Evolutionary conservation across 768 basidiomycete genomes (phyloP).

Genomic region (Leccinum boreale): DNA sequence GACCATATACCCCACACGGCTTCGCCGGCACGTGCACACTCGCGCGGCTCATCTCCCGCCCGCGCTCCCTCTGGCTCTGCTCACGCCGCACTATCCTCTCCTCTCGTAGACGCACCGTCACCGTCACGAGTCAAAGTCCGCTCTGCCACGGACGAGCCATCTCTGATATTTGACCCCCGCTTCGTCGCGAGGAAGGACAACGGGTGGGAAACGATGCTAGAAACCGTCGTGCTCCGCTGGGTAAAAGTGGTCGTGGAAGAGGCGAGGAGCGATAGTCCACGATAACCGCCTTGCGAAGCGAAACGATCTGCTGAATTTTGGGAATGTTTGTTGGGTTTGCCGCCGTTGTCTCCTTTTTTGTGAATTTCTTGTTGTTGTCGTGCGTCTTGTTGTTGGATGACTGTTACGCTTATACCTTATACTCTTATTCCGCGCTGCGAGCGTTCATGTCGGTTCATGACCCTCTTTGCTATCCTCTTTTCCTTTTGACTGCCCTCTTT

Average conservation of each 20-base stretch:
- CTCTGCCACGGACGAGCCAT: slow-evolving; percentile 42
- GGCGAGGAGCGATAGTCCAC: slow-evolving; percentile 39
- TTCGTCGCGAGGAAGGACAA: slow-evolving; percentile 68
- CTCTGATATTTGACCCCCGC: slow-evolving; percentile 68
- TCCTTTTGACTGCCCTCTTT: background rate
- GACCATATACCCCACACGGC: slow-evolving; percentile 25
- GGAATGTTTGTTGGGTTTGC: background rate
- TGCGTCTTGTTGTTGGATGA: background rate
- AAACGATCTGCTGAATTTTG: background rate
- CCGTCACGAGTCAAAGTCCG: slow-evolving; percentile 33
- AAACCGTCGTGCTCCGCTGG: slow-evolving; percentile 62
- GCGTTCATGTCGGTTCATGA: background rate
- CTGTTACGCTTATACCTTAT: background rate
- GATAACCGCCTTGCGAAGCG: slow-evolving; percentile 10
- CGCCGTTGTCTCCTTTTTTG: background rate
- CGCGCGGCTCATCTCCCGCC: slow-evolving; percentile 25
- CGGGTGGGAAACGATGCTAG: slow-evolving; percentile 83
- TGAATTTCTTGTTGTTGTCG: background rate
- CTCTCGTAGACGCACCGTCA: slow-evolving; percentile 17
- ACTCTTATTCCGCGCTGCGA: background rate
- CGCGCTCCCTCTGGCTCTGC: slow-evolving; percentile 12
- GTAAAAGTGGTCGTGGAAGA: slow-evolving; percentile 67
- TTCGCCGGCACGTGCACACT: slow-evolving; percentile 15
- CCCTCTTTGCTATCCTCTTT: background rate
- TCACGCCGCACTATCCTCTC: background rate